Base-by-base conservation (phyloP, 2,329 filamentous ascomycete species). In the Sarocladium oryzae region DNA sequence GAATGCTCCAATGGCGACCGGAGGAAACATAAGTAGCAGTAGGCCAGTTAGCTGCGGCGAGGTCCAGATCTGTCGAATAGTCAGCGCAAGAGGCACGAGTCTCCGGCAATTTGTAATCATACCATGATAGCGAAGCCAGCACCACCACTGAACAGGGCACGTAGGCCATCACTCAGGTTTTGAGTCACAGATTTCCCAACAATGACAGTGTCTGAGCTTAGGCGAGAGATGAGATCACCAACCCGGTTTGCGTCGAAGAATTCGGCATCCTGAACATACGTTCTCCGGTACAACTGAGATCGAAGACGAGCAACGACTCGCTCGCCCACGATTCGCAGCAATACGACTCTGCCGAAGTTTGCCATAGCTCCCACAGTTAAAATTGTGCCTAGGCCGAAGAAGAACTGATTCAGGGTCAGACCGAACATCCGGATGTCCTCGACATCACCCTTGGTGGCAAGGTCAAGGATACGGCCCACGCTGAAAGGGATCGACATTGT, bases 201-300 rank as follows among this genome's bases (percentile, higher is more conserved):
- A 62, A 99, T 95, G 63, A 97, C 89, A 1, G 93, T 96, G 66
- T 99, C 95, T 2, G 91, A 95, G 61, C 92, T 91, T 41, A 99
- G 81, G 33, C 95, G 86, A 33, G 92, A 97, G 62, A 99, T 96
- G 59, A 99, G 74, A 65, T 99, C 93, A 66, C 93, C 93, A 23
- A 96, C 91, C 23, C 93, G 82, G 70, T 99, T 99, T 35, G 93
- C 93, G 65, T 99, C 93, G 63, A 99, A 99, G 72, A 99, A 99
- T 63, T 97, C 93, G 53, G 93, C 93, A 67, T 99, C 93, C 67
- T 99, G 93, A n/a, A 93, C 79, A 60, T 95, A 95, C 0, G 93
- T 99, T 56, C 87, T 83, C 57, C 89, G 83, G 72, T 95, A 99
- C 3, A 99, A 81, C 63, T 89, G 87, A 15, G 91, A 92, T 54